Evolutionary conservation across 257 asterid species (phyloP).

Genomic region (Lycium barbarum): DNA sequence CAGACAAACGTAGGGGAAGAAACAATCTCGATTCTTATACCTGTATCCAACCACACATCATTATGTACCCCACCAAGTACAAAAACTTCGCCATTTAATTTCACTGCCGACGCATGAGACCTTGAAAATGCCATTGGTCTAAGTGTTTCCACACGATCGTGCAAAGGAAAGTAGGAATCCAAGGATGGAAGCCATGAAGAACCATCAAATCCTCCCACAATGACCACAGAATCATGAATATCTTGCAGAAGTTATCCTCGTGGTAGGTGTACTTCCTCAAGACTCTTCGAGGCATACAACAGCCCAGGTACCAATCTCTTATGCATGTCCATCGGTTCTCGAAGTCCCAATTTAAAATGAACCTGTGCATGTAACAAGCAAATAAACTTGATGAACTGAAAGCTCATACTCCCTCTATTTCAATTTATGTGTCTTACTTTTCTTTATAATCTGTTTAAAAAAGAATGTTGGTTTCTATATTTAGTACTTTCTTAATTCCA

Average conservation of each 20-base stretch:
- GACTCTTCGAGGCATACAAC: constrained; percentile 34
- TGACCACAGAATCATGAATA: constrained; percentile 41
- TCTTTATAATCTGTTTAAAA: too few species aligned
- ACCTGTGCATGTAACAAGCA: constrained; percentile 42
- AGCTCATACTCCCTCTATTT: constrained; percentile 2
- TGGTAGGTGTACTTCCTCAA: constrained; percentile 33
- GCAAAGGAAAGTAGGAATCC: constrained; percentile 50
- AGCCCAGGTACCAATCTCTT: constrained; percentile 37
- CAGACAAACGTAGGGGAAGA: constrained; percentile 7
- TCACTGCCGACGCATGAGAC: constrained; percentile 52
- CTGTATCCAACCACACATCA: constrained; percentile 59
- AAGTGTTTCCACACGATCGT: constrained; percentile 48
- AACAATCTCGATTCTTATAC: constrained; percentile 41
- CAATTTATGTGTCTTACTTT: too few species aligned
- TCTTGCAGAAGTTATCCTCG: constrained; percentile 1
- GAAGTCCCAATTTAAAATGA: constrained; percentile 51
- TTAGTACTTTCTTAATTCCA: too few species aligned
- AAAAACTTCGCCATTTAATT: constrained; percentile 59
- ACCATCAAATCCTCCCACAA: constrained; percentile 80
- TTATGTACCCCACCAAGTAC: constrained; percentile 61
- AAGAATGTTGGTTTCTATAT: too few species aligned
- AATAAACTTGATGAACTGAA: constrained; percentile 30
- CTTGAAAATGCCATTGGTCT: constrained; percentile 54
- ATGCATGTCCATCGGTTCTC: constrained; percentile 42
- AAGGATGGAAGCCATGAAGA: constrained; percentile 49